phyloP scores from a whole-genome alignment of 768 basidiomycete species.

The Calocera cornea region DNA sequence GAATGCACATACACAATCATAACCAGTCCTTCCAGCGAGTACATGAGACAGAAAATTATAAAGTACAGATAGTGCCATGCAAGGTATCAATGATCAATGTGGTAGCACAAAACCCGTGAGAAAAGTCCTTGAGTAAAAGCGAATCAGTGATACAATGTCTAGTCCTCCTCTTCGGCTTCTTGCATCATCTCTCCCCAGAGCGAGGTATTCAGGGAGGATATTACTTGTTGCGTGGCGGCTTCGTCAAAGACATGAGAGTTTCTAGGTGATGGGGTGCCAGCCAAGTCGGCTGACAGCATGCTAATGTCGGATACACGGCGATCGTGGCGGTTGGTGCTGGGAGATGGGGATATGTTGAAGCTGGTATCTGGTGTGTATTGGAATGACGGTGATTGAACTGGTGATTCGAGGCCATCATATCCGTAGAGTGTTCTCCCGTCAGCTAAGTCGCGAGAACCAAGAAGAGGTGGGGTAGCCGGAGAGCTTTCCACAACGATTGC shows the following conservation, averaged over 20 bases:
- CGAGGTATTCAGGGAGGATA: neutral
- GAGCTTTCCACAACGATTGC: constrained; percentile 21
- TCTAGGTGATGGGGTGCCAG: neutral
- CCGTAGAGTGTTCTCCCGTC: neutral
- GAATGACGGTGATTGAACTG: neutral
- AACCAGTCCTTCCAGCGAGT: too few relatives aligned
- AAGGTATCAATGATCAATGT: neutral
- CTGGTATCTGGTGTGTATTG: neutral
- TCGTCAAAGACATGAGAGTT: constrained; percentile 2
- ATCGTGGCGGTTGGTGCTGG: neutral
- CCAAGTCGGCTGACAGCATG: neutral
- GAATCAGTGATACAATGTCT: neutral
- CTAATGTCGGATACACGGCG: neutral
- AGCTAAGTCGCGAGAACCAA: neutral
- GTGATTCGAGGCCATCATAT: constrained; percentile 1
- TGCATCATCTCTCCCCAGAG: constrained; percentile 7
- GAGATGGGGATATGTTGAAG: constrained; percentile 1
- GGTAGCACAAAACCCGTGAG: neutral
- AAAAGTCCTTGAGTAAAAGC: constrained; percentile 2
- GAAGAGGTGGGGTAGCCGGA: constrained; percentile 15
- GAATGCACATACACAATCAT: too few relatives aligned
- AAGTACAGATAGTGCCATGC: neutral
- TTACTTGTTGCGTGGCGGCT: neutral
- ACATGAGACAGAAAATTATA: neutral
- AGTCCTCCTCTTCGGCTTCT: neutral